A percentile compares a stretch with the other conserved stretches of the same genome.
These are phyloP conservation scores for Haplographium delicatum DNA, from an alignment of 495 filamentous ascomycete species.

Conservation along the genomic window DNA sequence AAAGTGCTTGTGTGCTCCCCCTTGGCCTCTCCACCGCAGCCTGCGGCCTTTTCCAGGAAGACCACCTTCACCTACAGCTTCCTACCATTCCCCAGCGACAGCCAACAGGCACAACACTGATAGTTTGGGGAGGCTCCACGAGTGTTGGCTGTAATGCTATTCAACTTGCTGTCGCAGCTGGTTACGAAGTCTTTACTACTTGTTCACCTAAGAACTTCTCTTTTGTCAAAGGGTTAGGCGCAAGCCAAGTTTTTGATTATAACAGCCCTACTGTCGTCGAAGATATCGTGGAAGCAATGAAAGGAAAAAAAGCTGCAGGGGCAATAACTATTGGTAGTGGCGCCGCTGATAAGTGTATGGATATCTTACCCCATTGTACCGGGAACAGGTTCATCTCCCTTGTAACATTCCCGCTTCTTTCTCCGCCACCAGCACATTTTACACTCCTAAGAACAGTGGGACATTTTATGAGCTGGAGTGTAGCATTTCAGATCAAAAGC, in stretches of 20 bases:
- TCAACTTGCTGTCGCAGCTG: constrained; percentile 32
- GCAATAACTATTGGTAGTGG: not conserved
- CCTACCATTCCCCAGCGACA: not conserved
- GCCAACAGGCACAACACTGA: constrained; percentile 5
- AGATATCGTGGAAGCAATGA: constrained; percentile 5
- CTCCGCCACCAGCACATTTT: not conserved
- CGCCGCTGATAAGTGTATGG: not conserved
- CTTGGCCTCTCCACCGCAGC: constrained; percentile 38
- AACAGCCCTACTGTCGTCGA: not conserved
- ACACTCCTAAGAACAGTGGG: not conserved
- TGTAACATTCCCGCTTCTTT: not conserved
- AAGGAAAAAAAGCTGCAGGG: constrained; percentile 1
- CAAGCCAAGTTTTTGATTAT: constrained; percentile 17
- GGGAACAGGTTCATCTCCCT: not conserved
- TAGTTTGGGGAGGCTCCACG: constrained; percentile 13
- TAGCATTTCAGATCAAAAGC: not conserved
- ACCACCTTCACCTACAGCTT: constrained; percentile 6
- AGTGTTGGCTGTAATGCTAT: constrained; percentile 32
- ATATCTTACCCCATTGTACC: not conserved
- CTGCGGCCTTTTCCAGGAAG: constrained; percentile 31
- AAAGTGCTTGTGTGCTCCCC: constrained; percentile 39
- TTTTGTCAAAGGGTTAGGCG: constrained; percentile 34
- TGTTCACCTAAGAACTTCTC: constrained; percentile 30
- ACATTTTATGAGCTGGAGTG: not conserved
- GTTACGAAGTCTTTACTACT: constrained; percentile 35